Evolutionary conservation across 2,329 filamentous ascomycete species (phyloP), one percentile per base, ranked within the genome.

Genomic region (Mycocentrospora acerina): DNA sequence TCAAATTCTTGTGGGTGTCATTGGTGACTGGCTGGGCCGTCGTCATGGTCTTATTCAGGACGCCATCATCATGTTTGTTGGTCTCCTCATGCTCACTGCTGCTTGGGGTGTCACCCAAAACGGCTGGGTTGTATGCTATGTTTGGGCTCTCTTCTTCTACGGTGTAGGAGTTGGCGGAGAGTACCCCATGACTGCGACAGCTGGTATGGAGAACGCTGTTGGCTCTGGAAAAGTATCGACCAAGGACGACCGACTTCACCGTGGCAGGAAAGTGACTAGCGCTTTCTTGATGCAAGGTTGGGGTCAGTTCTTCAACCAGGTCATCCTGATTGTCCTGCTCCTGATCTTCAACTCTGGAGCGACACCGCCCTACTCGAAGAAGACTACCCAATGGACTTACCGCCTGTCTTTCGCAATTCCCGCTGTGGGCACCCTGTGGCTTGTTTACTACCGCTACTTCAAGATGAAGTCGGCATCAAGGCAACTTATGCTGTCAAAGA

Each of bases 201-300:
- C 88, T 7, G 90, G 90, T 44, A 95, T 97, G 82, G 90, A 95
- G 68, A 89, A 90, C 60, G 86, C 88, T 12, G 85, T 90, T 30
- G 82, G 87, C n/a, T 71, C 88, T 25, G 90, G 91, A 46, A 90
- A 85, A 67, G 73, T 95, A 37, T 96, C 91, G 6, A 95, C 90
- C 42, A 85, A 85, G 47, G 89, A 95, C 37, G 91, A 97, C 67
- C 88, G 91, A 65, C 82, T 97, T 36, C 91, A 97, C 74, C 89
- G 91, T 71, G 91, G 91, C 50, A 88, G 91, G 62, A 95, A 95
- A 70, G 91, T 96, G 65, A 95, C 90, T 52, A 89, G 86, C 68
- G 90, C 91, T 42, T 97, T 97, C 75, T 71, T 97, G 71, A 96
- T 97, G 91, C 91, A 97, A 71, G 91, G 91, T 37, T 97, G 91